Conservation (phyloP, 805 yeast species). For the Metschnikowia henanensis region DNA sequence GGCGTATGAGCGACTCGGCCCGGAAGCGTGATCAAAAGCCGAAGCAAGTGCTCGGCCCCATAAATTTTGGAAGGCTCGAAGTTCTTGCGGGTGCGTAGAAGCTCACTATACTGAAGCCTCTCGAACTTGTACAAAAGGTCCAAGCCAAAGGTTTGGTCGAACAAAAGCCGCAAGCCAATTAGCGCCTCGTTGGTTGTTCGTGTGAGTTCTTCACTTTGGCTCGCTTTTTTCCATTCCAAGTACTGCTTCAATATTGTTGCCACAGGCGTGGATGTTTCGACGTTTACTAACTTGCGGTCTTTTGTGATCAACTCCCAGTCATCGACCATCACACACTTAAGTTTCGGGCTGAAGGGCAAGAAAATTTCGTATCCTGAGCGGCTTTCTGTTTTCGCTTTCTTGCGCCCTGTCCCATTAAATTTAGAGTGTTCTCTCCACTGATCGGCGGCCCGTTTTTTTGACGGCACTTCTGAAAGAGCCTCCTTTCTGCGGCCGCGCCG, state of each 20-base stretch:
- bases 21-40: slow-evolving; percentile 78
- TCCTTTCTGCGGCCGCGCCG: slow-evolving; percentile 10
- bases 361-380: slow-evolving; percentile 47
- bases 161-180: slow-evolving; percentile 68
- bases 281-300: slow-evolving; percentile 63
- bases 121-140: slow-evolving; percentile 74
- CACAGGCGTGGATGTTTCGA: slow-evolving; percentile 63
- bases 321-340: slow-evolving; percentile 75
- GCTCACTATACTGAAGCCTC: slow-evolving; percentile 65
- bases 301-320: slow-evolving; percentile 94
- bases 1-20: slow-evolving; percentile 76
- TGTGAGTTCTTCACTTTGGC: slow-evolving; percentile 4
- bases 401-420: slow-evolving; percentile 7
- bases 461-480: slow-evolving; percentile 8
- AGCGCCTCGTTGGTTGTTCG: slow-evolving; percentile 51
- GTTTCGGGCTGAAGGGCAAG: slow-evolving; percentile 58
- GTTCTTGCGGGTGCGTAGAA: slow-evolving; percentile 27
- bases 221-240: slow-evolving; percentile 25
- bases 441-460: slow-evolving; percentile 1
- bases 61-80: slow-evolving; percentile 41
- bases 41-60: slow-evolving; percentile 79
- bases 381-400: slow-evolving; percentile 16
- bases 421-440: slow-evolving; percentile 3
- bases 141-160: slow-evolving; percentile 70
- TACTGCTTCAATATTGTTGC: slow-evolving; percentile 56